Conservation (phyloP, 179 eudicot genomes). For the Drosera spatulata region DNA sequence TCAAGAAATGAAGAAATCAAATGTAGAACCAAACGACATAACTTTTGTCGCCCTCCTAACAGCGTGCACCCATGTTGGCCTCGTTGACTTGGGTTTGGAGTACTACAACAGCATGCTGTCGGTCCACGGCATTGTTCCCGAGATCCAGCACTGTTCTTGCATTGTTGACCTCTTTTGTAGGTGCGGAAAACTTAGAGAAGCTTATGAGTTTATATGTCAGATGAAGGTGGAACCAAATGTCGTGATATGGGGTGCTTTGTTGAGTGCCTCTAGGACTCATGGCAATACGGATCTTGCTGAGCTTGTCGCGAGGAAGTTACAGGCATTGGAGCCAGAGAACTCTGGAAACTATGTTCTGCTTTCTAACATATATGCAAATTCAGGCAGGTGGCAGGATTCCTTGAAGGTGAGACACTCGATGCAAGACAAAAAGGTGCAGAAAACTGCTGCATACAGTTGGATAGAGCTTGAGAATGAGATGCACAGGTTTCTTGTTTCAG, state of each 20-base stretch:
- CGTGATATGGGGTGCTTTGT: slow-evolving; percentile 48
- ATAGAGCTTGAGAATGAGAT: slow-evolving; percentile 45
- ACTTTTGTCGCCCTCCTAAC: slow-evolving; percentile 29
- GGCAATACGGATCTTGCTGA: slow-evolving; percentile 46
- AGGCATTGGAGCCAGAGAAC: slow-evolving; percentile 41
- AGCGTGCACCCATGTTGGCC: slow-evolving; percentile 45
- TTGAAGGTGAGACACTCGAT: slow-evolving; percentile 29
- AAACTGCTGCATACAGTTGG: slow-evolving; percentile 63
- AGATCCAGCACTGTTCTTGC: slow-evolving; percentile 52
- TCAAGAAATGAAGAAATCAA: slow-evolving; percentile 15
- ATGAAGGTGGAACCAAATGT: slow-evolving; percentile 29
- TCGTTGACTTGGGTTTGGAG: slow-evolving; percentile 30
- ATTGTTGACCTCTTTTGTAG: slow-evolving; percentile 56
- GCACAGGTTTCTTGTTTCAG: slow-evolving; percentile 47
- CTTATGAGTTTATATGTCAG: slow-evolving; percentile 34
- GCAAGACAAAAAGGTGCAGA: slow-evolving; percentile 39
- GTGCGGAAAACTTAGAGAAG: slow-evolving; percentile 38
- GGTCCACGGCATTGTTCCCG: slow-evolving; percentile 33
- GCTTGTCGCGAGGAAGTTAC: slow-evolving; percentile 30
- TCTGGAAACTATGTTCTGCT: slow-evolving; percentile 59
- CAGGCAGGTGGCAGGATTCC: slow-evolving; percentile 49
- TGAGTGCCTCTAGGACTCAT: slow-evolving; percentile 50
- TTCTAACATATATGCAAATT: slow-evolving; percentile 43
- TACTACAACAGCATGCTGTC: slow-evolving; percentile 27
- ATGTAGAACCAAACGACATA: slow-evolving; percentile 15